phyloP scores from a whole-genome alignment of 2,329 filamentous ascomycete species.

The Diaporthe sp. region DNA sequence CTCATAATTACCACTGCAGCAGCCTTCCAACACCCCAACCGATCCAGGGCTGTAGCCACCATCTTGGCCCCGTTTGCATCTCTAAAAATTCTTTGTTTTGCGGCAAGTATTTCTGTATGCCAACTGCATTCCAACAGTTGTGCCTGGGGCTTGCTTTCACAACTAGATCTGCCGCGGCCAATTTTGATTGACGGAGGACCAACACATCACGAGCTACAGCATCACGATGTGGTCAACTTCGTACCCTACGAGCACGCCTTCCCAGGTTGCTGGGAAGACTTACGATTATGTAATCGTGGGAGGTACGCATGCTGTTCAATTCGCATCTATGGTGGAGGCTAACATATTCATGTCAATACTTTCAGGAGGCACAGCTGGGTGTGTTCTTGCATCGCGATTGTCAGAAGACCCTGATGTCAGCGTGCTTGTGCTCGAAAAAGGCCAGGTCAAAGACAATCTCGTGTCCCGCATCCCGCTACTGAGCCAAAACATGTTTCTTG shows the following conservation, averaged over 20 bases:
- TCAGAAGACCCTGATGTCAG: conserved; percentile 53
- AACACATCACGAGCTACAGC: not conserved
- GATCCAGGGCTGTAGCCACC: too few species aligned
- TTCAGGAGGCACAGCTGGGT: conserved; percentile 61
- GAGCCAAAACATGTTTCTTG: conserved; percentile 46
- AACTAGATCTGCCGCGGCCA: not conserved
- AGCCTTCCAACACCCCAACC: too few species aligned
- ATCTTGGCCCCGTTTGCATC: too few species aligned
- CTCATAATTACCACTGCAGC: too few species aligned
- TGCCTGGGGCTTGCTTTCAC: too few species aligned
- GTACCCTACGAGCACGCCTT: not conserved
- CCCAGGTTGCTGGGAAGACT: not conserved
- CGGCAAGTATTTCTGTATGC: too few species aligned
- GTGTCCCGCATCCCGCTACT: conserved; percentile 51
- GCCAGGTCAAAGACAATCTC: conserved; percentile 48
- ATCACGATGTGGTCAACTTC: conserved; percentile 16
- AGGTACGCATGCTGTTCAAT: not conserved
- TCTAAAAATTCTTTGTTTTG: too few species aligned
- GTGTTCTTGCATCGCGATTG: conserved; percentile 61
- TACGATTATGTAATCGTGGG: conserved; percentile 34
- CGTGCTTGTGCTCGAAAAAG: conserved; percentile 56
- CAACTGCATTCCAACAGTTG: too few species aligned
- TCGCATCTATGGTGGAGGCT: not conserved
- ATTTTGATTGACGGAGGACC: too few species aligned
- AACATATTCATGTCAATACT: too few species aligned